Evolutionary conservation across 768 basidiomycete species (phyloP).

Genomic region (Artomyces pyxidatus): DNA sequence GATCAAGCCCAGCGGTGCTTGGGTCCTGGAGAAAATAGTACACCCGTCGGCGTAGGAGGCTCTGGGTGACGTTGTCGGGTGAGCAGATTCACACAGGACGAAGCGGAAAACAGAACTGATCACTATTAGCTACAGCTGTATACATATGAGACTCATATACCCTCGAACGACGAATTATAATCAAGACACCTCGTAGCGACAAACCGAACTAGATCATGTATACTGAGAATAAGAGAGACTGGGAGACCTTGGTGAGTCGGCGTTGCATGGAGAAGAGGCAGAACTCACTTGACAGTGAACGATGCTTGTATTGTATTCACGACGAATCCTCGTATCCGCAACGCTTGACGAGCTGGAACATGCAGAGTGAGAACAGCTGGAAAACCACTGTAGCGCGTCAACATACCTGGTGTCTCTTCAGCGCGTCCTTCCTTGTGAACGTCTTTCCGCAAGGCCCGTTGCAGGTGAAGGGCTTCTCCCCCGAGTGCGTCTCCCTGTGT

Average conservation of each 20-base stretch:
- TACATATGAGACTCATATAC: slow-evolving; percentile 8
- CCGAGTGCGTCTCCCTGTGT: slow-evolving; percentile 78
- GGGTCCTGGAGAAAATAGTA: slow-evolving; percentile 64
- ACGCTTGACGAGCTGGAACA: slow-evolving; percentile 58
- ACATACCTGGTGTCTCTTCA: slow-evolving; percentile 78
- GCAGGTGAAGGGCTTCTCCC: slow-evolving; percentile 77
- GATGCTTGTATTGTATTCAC: too few relatives aligned
- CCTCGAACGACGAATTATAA: slow-evolving; percentile 11
- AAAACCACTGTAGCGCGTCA: not conserved
- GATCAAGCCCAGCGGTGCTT: slow-evolving; percentile 75
- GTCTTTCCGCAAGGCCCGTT: slow-evolving; percentile 84
- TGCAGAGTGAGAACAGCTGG: not conserved
- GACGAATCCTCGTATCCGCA: slow-evolving; percentile 63
- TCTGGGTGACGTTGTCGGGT: not conserved
- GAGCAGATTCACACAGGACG: too few relatives aligned
- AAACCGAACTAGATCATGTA: slow-evolving; percentile 3
- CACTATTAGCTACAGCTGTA: slow-evolving; percentile 13
- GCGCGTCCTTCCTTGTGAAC: slow-evolving; percentile 78
- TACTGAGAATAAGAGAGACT: not conserved
- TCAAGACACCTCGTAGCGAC: not conserved
- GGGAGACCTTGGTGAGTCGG: slow-evolving; percentile 3
- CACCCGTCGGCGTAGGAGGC: not conserved
- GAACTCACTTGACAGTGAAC: too few relatives aligned
- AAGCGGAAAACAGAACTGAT: not conserved
- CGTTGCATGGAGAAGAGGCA: too few relatives aligned